Conservation (phyloP, 441 rosid genomes). For the Geranium incanum region DNA sequence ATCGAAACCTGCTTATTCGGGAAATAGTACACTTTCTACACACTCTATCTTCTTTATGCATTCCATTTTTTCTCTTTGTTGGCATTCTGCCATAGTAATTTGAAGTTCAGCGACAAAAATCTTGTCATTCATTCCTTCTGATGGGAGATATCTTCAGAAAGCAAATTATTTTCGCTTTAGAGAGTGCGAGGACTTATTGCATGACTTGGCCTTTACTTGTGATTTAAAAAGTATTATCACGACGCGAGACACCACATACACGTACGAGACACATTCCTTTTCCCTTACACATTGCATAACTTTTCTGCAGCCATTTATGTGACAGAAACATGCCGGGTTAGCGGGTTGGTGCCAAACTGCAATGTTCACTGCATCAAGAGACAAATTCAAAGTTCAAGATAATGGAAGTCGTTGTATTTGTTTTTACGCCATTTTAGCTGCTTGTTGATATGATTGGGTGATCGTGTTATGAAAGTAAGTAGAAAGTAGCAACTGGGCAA, state of each 20-base stretch:
- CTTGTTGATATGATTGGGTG: constrained; percentile 1
- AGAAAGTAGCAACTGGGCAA: not conserved
- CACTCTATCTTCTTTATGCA: not conserved
- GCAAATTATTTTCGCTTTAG: constrained; percentile 5
- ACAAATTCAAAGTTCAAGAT: not conserved
- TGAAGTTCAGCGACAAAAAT: not conserved
- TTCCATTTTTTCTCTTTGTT: not conserved
- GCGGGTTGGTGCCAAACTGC: not conserved
- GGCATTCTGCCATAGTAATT: not conserved
- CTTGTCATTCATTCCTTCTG: not conserved
- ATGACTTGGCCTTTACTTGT: not conserved
- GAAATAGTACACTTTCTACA: too few species aligned
- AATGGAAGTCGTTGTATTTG: not conserved
- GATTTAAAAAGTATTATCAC: not conserved
- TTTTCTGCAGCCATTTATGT: not conserved
- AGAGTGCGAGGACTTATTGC: not conserved
- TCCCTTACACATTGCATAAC: not conserved
- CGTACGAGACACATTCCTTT: not conserved
- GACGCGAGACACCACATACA: not conserved
- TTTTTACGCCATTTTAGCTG: not conserved
- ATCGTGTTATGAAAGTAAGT: not conserved
- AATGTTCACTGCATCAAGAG: not conserved
- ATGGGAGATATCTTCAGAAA: not conserved
- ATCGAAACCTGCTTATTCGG: too few species aligned
- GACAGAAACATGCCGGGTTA: constrained; percentile 1